Base-by-base conservation (phyloP, 495 filamentous ascomycete genomes). In the Podospora didyma region DNA sequence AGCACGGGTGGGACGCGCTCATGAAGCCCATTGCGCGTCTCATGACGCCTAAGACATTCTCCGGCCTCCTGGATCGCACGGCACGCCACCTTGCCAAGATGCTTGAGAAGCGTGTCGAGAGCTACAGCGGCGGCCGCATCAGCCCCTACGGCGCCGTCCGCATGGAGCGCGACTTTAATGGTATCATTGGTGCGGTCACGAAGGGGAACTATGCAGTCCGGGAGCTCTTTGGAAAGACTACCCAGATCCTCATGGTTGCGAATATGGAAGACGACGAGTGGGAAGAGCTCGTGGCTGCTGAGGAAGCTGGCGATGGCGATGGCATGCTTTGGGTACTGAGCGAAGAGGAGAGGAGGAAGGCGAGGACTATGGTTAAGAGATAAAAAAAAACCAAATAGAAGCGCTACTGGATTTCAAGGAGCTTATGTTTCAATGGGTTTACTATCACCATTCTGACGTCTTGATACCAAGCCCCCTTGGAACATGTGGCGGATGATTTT, bases 191-290 rank as follows among this genome's bases (percentile, higher is more conserved):
- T 23, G 82, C 86, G 3, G 88, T 95, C 1, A 86, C 90, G 7
- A 83, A 82, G 55, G 88, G 89, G 0, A 81, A 83, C 62, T 98
- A 96, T 69, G 82, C 82, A 2, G 81, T 96, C 46, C 75, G 92
- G 12, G 92, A 96, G 65, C 66, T 82, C 14, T 97, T 98, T 76
- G 80, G 79, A 49, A 83, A 84, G 58, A 89, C 89, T 54, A 78
- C 82, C 59, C 92, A 98, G 79, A 89, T 97, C 58, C 84, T 86
- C 47, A 80, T 96, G 73, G 82, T 96, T 4, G 89, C 96, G 65
- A 92, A 92, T 57, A 96, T 97, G 92, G 94, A 98, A 69, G 92
- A 95, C 17, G 94, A 98, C 54, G 95, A 98, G 72, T 96, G 92
- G 90, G 90, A 92, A 49, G 93, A 93, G 69, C 54, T 79, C 41